Base-by-base conservation (phyloP, 345 rosid species). In the Gossypium longicalyx region DNA sequence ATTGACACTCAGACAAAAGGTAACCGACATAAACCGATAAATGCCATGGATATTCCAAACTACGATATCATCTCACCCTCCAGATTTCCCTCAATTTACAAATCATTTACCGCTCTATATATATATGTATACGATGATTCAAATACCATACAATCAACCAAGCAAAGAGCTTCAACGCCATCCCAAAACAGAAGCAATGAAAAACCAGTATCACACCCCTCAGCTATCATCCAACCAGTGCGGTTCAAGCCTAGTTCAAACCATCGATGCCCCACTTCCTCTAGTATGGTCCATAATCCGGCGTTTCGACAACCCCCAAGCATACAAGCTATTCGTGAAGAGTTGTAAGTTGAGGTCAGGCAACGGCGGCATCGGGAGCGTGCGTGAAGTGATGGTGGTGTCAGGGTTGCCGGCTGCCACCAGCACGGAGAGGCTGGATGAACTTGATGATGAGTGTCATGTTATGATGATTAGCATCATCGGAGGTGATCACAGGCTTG, bases 261-360 rank as follows among this genome's bases (percentile, higher is more conserved):
- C 81, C 64, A 85, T 91, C 64, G 80, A 85, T 34, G 93, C 97
- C 10, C 95, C 92, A 0, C 73, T 89, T 51, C 53, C 85, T 61
- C 67, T 84, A 25, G 91, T 90, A 7, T 91, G 97, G 97, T 91
- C 95, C 29, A 79, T 86, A 45, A 67, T 91, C 70, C 89, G 91
- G 16, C 86, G 88, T 16, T 91, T 93, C 67, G 87, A 77, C 29
- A 75, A 85, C 72, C 97, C 95, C 0, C 89, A 90, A 75, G 85
- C 79, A 12, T 91, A 93, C 84, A 89, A 93, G 68, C 84, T 74
- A 74, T 87, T 93, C 72, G 77, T 91, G 3, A 87, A 82, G 80
- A 83, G 85, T 73, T 91, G 93, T 80, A 78, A 58, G 12, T 19
- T 91, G 54, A 79, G 83, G 59, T 44, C 23, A 43, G 88, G 86